These are phyloP conservation scores for Strigomonas galati DNA, from an alignment of 208 protist genomes.

Conservation along the genomic window DNA sequence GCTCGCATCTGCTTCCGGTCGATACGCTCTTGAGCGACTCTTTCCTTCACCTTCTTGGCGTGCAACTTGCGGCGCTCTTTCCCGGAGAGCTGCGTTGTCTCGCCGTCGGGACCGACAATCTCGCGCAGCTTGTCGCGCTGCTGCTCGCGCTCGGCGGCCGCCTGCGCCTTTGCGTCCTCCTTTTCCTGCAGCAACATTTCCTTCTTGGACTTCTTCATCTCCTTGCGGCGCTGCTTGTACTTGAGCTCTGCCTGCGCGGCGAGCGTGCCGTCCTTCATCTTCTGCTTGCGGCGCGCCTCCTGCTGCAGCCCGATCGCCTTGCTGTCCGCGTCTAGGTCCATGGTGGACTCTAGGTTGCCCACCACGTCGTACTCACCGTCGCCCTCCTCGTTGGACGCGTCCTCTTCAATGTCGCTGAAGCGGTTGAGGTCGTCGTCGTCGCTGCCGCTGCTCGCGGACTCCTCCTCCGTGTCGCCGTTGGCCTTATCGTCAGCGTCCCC, in stretches of 20 bases:
- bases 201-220: constrained; percentile 85
- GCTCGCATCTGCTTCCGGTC: constrained; percentile 71
- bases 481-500: constrained; percentile 14
- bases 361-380: constrained; percentile 26
- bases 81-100: constrained; percentile 37
- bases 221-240: constrained; percentile 83
- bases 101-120: constrained; percentile 38
- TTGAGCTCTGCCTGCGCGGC: constrained; percentile 73
- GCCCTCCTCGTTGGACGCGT: constrained; percentile 28
- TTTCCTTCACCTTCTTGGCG: constrained; percentile 63
- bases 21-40: constrained; percentile 56
- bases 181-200: constrained; percentile 63
- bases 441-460: constrained; percentile 23
- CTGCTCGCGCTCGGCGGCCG: constrained; percentile 38
- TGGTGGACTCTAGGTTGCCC: constrained; percentile 72
- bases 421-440: constrained; percentile 82
- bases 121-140: constrained; percentile 56
- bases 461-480: constrained; percentile 20
- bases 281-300: constrained; percentile 53
- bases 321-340: constrained; percentile 77
- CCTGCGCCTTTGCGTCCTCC: constrained; percentile 44
- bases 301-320: constrained; percentile 75
- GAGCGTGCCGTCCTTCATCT: constrained; percentile 57
- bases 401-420: constrained; percentile 75
- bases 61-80: constrained; percentile 78